These are phyloP conservation scores for Spergularia azorica DNA, from an alignment of 179 eudicot species.

Conservation along the genomic window DNA sequence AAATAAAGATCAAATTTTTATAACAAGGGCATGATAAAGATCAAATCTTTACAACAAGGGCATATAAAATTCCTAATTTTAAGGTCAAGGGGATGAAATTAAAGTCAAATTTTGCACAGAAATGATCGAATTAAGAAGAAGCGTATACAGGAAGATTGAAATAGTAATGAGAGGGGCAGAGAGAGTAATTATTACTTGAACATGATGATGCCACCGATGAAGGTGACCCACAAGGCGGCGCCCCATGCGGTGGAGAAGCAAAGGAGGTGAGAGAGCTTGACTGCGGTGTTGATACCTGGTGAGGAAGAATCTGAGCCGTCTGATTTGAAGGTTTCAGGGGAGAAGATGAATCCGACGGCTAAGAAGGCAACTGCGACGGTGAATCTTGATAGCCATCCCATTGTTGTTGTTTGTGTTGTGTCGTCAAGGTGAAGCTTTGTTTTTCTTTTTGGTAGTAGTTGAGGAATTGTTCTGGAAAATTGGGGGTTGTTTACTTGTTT, in stretches of 20 bases:
- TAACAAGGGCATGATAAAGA: not conserved
- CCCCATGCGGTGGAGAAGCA: conserved; percentile 95
- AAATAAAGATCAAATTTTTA: not conserved
- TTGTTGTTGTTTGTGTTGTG: conserved; percentile 10
- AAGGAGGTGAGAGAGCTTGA: conserved; percentile 72
- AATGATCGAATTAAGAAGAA: not conserved
- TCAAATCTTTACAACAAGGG: not conserved
- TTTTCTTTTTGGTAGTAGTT: too few species aligned
- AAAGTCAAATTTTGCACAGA: not conserved
- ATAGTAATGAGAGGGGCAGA: not conserved
- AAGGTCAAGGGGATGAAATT: not conserved
- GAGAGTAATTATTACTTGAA: conserved; percentile 20
- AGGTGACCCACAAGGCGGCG: conserved; percentile 95
- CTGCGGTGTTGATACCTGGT: conserved; percentile 29
- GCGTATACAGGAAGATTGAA: too few species aligned
- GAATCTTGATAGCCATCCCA: conserved; percentile 90
- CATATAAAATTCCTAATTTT: not conserved
- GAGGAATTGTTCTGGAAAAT: too few species aligned
- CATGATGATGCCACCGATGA: conserved; percentile 99
- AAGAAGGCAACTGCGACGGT: conserved; percentile 67
- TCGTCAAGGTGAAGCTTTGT: not conserved
- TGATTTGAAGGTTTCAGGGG: conserved; percentile 84
- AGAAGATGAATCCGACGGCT: conserved; percentile 74
- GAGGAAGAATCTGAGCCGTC: conserved; percentile 38
- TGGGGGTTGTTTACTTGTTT: too few species aligned